These are phyloP conservation scores for Pinus taeda DNA, from an alignment of 75 land plant genomes.

Conservation along the genomic window DNA sequence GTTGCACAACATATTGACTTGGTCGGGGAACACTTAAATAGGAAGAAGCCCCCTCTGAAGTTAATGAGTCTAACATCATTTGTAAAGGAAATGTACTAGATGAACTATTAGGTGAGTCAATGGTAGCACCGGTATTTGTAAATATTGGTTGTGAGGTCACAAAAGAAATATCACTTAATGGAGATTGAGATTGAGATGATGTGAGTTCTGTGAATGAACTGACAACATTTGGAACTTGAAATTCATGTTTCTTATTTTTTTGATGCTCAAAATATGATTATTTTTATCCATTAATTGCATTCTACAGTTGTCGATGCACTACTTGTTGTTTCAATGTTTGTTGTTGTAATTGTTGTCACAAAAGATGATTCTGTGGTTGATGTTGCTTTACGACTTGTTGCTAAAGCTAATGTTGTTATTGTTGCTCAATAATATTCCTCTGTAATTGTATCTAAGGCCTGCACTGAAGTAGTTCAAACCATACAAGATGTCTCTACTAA, in stretches of 20 bases:
- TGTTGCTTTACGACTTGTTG: conserved; percentile 10
- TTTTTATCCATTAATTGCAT: conserved; percentile 11
- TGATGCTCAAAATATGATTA: conserved; percentile 28
- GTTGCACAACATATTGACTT: conserved; percentile 4
- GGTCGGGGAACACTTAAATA: conserved; percentile 13
- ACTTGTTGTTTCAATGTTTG: conserved; percentile 7
- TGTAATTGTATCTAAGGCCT: conserved; percentile 17
- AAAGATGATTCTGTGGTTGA: conserved; percentile 14
- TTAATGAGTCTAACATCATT: conserved; percentile 13
- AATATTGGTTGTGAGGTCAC: conserved; percentile 8
- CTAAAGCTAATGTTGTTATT: conserved; percentile 1
- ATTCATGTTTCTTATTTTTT: conserved; percentile 19
- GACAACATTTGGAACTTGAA: conserved; percentile 6
- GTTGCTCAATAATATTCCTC: conserved; percentile 5
- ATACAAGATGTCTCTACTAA: conserved; percentile 27
- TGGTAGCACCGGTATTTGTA: conserved; percentile 9
- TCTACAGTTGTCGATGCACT: conserved; percentile 15
- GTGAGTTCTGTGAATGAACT: conserved; percentile 14
- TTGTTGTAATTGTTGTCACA: conserved; percentile 27
- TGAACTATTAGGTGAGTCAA: conserved; percentile 1
- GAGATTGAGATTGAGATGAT: conserved; percentile 4
- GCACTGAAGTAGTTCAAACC: conserved; percentile 23
- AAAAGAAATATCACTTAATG: conserved; percentile 1
- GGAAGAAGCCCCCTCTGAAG: conserved; percentile 12
- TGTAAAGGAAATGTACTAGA: conserved; percentile 13